phyloP scores from a whole-genome alignment of 352 stramenopile species.

The Globisporangium spinosum region DNA sequence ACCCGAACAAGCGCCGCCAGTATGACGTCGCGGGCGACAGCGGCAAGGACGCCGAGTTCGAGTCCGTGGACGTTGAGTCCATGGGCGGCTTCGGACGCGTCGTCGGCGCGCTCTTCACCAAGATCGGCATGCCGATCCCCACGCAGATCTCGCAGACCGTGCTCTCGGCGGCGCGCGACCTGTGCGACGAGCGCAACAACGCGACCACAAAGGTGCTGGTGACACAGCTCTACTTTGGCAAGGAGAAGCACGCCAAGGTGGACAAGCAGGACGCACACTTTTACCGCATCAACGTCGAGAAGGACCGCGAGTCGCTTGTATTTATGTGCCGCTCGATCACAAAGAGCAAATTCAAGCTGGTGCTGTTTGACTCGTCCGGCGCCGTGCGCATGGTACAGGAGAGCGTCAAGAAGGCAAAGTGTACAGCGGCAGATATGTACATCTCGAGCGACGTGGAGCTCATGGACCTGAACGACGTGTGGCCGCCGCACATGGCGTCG shows the following conservation, averaged over 20 bases:
- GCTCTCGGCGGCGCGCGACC: conserved; percentile 66
- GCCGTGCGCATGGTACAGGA: conserved; percentile 84
- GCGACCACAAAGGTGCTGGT: conserved; percentile 52
- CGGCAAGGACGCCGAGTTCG: conserved; percentile 76
- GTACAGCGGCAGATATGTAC: conserved; percentile 88
- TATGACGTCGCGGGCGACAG: conserved; percentile 75
- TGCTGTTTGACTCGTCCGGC: conserved; percentile 78
- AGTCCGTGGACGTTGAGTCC: conserved; percentile 79
- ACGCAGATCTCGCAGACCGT: conserved; percentile 87
- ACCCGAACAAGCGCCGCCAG: conserved; percentile 85
- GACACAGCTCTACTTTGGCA: conserved; percentile 62
- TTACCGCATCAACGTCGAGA: conserved; percentile 73
- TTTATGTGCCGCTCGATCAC: conserved; percentile 77
- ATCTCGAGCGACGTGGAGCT: conserved; percentile 81
- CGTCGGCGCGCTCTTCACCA: conserved; percentile 84
- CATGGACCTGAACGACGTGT: conserved; percentile 85
- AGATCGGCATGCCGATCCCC: conserved; percentile 86
- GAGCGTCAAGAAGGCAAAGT: conserved; percentile 68
- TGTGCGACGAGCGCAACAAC: conserved; percentile 76
- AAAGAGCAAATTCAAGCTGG: conserved; percentile 89
- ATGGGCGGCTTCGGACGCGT: conserved; percentile 83
- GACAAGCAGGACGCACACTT: conserved; percentile 90
- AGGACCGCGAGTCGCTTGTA: conserved; percentile 70
- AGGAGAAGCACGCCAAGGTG: conserved; percentile 68
- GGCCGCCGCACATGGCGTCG: conserved; percentile 45